A percentile compares a stretch with the other conserved stretches of the same genome.
These are phyloP conservation scores for Zostera marina DNA, from an alignment of 116 monocot genomes.

Conservation along the genomic window DNA sequence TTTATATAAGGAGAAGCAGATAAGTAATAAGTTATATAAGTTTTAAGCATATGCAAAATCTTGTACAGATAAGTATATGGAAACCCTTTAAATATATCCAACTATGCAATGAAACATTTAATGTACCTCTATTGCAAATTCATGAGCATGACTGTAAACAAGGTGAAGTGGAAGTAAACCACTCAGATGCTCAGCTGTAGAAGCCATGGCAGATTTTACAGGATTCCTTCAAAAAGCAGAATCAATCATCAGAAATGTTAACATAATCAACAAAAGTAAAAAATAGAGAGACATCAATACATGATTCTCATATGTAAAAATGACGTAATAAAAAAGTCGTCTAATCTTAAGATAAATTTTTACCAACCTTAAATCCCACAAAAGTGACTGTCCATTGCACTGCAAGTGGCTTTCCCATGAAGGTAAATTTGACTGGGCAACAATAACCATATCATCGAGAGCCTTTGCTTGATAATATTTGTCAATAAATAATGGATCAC, in stretches of 20 bases:
- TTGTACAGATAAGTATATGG: too few relatives aligned
- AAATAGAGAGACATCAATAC: neutral
- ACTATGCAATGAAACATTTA: neutral
- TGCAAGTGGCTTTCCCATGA: slow-evolving; percentile 96
- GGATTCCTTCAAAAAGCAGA: slow-evolving; percentile 49
- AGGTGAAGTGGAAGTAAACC: slow-evolving; percentile 89
- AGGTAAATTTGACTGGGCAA: slow-evolving; percentile 76
- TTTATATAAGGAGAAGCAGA: too few relatives aligned
- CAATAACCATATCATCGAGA: slow-evolving; percentile 86
- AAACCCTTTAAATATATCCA: neutral
- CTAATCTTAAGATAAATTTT: neutral
- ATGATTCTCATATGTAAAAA: too few relatives aligned
- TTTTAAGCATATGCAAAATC: too few relatives aligned
- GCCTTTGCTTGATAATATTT: slow-evolving; percentile 93
- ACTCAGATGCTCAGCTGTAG: slow-evolving; percentile 83
- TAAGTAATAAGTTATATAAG: too few relatives aligned
- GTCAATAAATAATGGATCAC: slow-evolving; percentile 72
- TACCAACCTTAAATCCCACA: slow-evolving; percentile 77
- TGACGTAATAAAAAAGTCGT: too few relatives aligned
- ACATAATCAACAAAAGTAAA: neutral
- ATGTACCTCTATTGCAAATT: slow-evolving; percentile 83
- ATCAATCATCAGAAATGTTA: neutral
- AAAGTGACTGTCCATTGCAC: slow-evolving; percentile 73
- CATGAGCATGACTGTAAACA: slow-evolving; percentile 88
- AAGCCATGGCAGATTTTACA: slow-evolving; percentile 76